Base-by-base conservation (phyloP, 257 asterid genomes). In the Gentiana macrophylla region DNA sequence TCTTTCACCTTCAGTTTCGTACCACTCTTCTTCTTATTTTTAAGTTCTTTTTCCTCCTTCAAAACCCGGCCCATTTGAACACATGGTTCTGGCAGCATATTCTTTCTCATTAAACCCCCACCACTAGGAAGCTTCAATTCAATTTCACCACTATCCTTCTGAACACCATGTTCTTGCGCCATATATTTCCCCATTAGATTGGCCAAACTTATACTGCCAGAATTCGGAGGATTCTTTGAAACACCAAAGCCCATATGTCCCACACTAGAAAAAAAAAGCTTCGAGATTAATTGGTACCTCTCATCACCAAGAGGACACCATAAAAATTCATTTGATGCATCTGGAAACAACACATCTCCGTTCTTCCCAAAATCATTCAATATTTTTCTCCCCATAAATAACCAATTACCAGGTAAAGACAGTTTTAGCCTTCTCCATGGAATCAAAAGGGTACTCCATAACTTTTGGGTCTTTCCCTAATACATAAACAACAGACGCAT, bases 381-480 rank as follows among this genome's bases (percentile, higher is more conserved):
- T 36, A 62, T 60, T 53, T 15, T 59, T 53, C 60, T 47, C 53
- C 59, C 75, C 84, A 78, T 78, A 55, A 12, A 12, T 46, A 52
- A 43, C 11, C 53, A 34, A 24, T 15, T 15, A 49, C 53, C 63
- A 57, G 59, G 49, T 12, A 56, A 37, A 56, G 50, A 57, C 81
- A 53, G 78, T 66, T 67, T 63, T 72, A 59, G 80, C 86, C 53
- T 63, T 71, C 59, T 65, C 78, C 95, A 85, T 78, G 56, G 94
- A 83, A 70, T 78, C 80, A 92, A 68, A 66, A 92, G 77, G 63
- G 71, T 75, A 64, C 12, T 78, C 84, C 36, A 91, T 62, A 60
- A 85, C 64, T 54, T 70, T 73, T 38, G 95, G 96, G 43, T 84
- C 73, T 81, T 83, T 91, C 63, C 85, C 95, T 64, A 87, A 59